Conservation (phyloP, 208 protist species). For the Leishmania arabica region DNA sequence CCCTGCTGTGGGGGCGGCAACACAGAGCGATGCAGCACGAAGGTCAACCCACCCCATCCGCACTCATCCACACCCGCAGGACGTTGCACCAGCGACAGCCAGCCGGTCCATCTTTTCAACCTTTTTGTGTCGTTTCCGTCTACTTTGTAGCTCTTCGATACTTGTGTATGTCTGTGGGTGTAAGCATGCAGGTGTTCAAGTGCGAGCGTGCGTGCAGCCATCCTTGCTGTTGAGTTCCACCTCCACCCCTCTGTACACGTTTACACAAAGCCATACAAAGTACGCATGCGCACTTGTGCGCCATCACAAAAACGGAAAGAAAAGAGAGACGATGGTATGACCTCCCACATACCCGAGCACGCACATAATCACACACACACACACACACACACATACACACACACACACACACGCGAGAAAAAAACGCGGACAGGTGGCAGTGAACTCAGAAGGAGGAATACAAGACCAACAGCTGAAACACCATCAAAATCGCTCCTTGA, state of each 20-base stretch:
- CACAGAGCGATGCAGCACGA: neutral
- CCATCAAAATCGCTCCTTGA: neutral
- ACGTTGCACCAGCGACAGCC: neutral
- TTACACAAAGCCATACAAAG: neutral
- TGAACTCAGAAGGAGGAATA: neutral
- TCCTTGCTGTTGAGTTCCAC: neutral
- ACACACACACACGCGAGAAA: neutral
- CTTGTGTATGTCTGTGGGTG: conserved; percentile 2
- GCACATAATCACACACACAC: too few species aligned
- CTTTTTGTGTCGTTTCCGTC: neutral
- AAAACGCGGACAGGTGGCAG: neutral
- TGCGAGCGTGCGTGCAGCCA: neutral
- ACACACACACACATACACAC: neutral
- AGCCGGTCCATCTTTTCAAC: neutral
- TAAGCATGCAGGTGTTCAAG: neutral
- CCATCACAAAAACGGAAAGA: conserved; percentile 1
- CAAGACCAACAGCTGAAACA: neutral
- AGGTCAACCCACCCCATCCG: neutral
- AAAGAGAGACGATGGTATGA: neutral
- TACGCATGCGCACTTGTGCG: neutral
- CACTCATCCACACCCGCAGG: neutral
- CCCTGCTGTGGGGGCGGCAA: neutral
- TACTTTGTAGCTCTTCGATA: neutral
- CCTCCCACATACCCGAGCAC: neutral
- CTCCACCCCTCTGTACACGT: neutral